phyloP scores from a whole-genome alignment of 805 yeast genomes.

The Pichia sporocuriosa region DNA sequence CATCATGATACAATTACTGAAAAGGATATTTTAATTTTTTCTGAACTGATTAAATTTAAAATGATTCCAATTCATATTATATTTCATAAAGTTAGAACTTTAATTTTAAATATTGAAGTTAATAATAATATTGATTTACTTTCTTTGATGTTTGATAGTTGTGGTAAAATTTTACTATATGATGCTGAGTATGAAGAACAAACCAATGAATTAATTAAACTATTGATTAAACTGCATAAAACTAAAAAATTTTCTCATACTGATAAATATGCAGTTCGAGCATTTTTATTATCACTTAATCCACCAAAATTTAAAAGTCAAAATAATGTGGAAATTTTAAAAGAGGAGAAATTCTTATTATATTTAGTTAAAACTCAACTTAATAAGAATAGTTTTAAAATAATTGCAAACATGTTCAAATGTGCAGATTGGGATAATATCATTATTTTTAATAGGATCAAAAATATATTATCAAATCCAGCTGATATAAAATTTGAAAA shows the following conservation, averaged over 20 bases:
- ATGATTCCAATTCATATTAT: conserved; percentile 63
- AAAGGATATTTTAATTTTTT: conserved; percentile 53
- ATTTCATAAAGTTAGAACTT: conserved; percentile 63
- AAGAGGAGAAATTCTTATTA: conserved; percentile 43
- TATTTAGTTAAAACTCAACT: conserved; percentile 49
- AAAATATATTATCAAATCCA: conserved; percentile 48
- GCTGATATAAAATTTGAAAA: conserved; percentile 55
- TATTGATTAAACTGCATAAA: conserved; percentile 45
- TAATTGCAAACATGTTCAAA: conserved; percentile 33
- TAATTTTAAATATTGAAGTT: conserved; percentile 45
- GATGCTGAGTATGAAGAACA: conserved; percentile 48
- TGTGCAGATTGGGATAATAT: conserved; percentile 43
- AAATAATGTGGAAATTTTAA: conserved; percentile 25
- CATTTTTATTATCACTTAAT: conserved; percentile 45
- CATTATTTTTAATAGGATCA: conserved; percentile 24
- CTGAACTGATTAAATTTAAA: conserved; percentile 72
- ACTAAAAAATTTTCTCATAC: conserved; percentile 44
- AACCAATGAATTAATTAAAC: conserved; percentile 57
- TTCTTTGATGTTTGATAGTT: conserved; percentile 61
- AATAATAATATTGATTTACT: conserved; percentile 63
- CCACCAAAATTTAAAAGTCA: conserved; percentile 44
- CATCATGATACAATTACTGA: conserved; percentile 46
- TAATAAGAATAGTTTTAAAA: conserved; percentile 28
- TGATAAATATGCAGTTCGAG: conserved; percentile 53
- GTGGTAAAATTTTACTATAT: conserved; percentile 60